These are phyloP conservation scores for Phellinidium pouzarii DNA, from an alignment of 1,284 basidiomycete species.

Conservation along the genomic window DNA sequence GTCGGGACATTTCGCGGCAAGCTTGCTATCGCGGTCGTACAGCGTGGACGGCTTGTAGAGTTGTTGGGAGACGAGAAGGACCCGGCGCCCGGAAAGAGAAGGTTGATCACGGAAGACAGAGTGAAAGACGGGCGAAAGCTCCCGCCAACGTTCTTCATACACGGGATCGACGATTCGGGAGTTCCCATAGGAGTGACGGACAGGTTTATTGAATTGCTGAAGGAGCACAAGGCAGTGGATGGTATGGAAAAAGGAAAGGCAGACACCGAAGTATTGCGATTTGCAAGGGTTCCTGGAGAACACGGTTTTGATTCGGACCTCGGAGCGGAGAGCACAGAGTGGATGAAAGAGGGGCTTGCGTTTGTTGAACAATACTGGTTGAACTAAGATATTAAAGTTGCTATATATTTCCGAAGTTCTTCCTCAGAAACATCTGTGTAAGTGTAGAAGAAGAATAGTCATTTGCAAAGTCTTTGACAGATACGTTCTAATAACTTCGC, in stretches of 20 bases:
- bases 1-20: neutral
- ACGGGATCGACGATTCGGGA: conserved; percentile 10
- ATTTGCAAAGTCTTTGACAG: too few species aligned
- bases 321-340: conserved; percentile 4
- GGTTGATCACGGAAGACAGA: conserved; percentile 13
- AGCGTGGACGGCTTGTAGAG: conserved; percentile 5
- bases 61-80: conserved; percentile 4
- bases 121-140: conserved; percentile 6
- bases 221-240: conserved; percentile 7
- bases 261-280: conserved; percentile 4
- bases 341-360: conserved; percentile 1
- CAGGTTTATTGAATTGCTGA: conserved; percentile 9
- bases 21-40: conserved; percentile 7
- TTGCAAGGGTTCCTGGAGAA: conserved; percentile 8
- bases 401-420: neutral
- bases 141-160: conserved; percentile 15
- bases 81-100: neutral
- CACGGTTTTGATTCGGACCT: conserved; percentile 12
- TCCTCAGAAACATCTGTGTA: too few species aligned
- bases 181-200: conserved; percentile 10
- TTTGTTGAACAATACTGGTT: conserved; percentile 14
- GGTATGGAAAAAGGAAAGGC: conserved; percentile 6
- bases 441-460: too few species aligned
- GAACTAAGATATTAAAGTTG: neutral
- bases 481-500: neutral